These are phyloP conservation scores for Mortierella antarctica DNA, from an alignment of 192 early-diverging fungal species.

Conservation along the genomic window DNA sequence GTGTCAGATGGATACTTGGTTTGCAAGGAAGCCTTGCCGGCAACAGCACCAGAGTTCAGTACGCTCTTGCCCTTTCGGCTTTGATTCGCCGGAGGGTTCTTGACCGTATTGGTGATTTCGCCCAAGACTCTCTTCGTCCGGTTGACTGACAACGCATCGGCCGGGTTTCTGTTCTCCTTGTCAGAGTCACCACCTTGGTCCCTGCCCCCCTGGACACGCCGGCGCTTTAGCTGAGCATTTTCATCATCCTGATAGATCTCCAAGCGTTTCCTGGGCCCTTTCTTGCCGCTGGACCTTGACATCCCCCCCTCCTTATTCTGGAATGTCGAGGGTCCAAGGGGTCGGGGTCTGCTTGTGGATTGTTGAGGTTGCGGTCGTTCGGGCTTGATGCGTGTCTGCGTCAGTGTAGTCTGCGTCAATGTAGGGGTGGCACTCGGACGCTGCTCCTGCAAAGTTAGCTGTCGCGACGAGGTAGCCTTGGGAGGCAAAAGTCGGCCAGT, in stretches of 20 bases:
- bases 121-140: slow-evolving; percentile 3
- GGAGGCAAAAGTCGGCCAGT: too few species aligned
- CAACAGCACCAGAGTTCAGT: neutral
- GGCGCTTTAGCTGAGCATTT: slow-evolving; percentile 12
- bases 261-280: slow-evolving; percentile 14
- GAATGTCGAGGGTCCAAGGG: neutral
- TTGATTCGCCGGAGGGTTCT: neutral
- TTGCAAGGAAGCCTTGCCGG: neutral
- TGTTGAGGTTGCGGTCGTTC: neutral
- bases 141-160: neutral
- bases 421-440: too few species aligned
- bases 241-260: slow-evolving; percentile 21
- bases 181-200: slow-evolving; percentile 9
- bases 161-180: slow-evolving; percentile 30
- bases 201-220: neutral
- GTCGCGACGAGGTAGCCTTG: too few species aligned
- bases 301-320: neutral
- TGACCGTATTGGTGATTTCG: slow-evolving; percentile 21
- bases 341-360: neutral
- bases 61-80: slow-evolving; percentile 11
- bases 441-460: too few species aligned
- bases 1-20: neutral
- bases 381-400: neutral
- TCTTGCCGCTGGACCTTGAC: neutral
- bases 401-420: too few species aligned